Evolutionary conservation across 306 rosid genomes (phyloP).

Genomic region (Cicer arietinum): DNA sequence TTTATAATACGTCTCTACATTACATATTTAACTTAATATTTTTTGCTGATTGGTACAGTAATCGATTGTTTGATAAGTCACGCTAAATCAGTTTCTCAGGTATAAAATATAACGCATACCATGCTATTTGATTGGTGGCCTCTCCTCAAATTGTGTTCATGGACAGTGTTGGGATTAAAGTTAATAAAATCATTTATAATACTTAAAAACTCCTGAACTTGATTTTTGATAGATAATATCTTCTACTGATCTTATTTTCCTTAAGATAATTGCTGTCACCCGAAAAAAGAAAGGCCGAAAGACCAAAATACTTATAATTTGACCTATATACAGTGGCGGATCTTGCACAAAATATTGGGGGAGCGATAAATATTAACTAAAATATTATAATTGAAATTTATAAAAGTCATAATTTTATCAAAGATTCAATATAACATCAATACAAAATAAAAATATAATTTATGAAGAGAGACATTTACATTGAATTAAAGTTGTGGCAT

Average conservation of each 20-base stretch:
- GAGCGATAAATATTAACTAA: too few species aligned
- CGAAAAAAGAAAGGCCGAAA: background rate
- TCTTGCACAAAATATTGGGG: too few species aligned
- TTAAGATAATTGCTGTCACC: background rate
- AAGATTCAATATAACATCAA: too few species aligned
- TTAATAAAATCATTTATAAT: constrained; percentile 1
- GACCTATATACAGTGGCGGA: too few species aligned
- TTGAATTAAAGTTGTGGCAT: too few species aligned
- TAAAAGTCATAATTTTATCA: too few species aligned
- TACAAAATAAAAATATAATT: too few species aligned
- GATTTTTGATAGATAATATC: background rate
- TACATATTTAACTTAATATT: background rate
- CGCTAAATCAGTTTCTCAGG: constrained; percentile 1
- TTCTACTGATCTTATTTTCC: background rate
- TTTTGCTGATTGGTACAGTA: background rate
- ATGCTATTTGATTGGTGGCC: background rate
- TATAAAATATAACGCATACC: background rate
- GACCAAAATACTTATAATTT: background rate
- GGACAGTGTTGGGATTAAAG: background rate
- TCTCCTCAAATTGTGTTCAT: background rate
- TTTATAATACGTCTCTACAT: background rate
- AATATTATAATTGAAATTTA: too few species aligned
- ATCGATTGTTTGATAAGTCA: background rate
- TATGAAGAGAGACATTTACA: too few species aligned
- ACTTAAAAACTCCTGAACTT: background rate